Conservation (phyloP, 805 yeast genomes). For the Lipomyces kockii region DNA sequence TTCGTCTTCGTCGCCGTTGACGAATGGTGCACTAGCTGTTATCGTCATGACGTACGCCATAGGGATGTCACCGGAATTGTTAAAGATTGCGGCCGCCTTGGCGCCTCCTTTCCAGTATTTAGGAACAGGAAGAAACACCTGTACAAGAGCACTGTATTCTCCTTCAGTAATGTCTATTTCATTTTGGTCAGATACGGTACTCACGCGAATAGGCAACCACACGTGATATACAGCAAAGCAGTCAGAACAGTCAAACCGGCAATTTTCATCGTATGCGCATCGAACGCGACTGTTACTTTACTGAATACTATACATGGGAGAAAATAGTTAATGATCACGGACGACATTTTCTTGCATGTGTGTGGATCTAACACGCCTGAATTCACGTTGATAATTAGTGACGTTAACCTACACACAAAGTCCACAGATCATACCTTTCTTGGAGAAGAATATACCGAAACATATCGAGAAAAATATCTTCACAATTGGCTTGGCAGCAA, state of each 20-base stretch:
- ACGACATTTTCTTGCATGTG: conserved; percentile 66
- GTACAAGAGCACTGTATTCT: conserved; percentile 41
- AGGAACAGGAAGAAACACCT: conserved; percentile 63
- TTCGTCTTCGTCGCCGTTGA: conserved; percentile 61
- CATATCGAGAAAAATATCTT: conserved; percentile 76
- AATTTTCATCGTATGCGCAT: conserved; percentile 68
- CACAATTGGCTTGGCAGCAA: conserved; percentile 83
- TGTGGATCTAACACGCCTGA: conserved; percentile 33
- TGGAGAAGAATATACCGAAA: conserved; percentile 68
- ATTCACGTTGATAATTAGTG: not conserved
- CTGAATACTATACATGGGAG: conserved; percentile 78
- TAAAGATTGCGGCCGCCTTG: conserved; percentile 71
- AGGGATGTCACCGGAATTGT: conserved; percentile 82
- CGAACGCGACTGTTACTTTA: conserved; percentile 69
- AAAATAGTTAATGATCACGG: conserved; percentile 67
- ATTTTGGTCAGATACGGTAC: not conserved
- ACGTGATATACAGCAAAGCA: conserved; percentile 51
- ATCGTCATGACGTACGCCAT: conserved; percentile 74
- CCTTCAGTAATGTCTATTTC: not conserved
- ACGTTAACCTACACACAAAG: not conserved
- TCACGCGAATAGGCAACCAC: conserved; percentile 53
- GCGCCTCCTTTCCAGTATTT: conserved; percentile 77
- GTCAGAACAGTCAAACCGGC: conserved; percentile 67
- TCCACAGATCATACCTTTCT: conserved; percentile 63
- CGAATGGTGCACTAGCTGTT: conserved; percentile 63